These are phyloP conservation scores for Extremus antarcticus DNA, from an alignment of 495 filamentous ascomycete genomes.

Conservation along the genomic window DNA sequence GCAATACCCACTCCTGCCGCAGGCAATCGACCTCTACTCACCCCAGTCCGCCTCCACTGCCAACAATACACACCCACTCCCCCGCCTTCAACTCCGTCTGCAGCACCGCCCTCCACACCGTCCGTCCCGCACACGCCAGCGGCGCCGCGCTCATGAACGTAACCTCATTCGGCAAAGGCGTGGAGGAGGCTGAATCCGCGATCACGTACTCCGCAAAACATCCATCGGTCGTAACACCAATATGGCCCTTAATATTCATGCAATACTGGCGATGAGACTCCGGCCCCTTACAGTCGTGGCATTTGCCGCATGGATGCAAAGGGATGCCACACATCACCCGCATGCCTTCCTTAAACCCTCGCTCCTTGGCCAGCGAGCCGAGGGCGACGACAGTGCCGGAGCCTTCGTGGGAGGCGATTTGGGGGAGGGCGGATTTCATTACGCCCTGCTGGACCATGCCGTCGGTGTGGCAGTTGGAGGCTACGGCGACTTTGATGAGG, in stretches of 20 bases:
- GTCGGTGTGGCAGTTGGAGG: slow-evolving; percentile 53
- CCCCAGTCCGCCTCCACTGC: slow-evolving; percentile 48
- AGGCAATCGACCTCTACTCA: too few relatives aligned
- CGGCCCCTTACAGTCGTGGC: slow-evolving; percentile 37
- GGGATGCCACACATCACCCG: slow-evolving; percentile 40
- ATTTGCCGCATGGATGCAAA: slow-evolving; percentile 38
- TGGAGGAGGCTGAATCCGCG: slow-evolving; percentile 36
- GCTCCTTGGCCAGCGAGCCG: slow-evolving; percentile 30
- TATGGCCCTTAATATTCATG: slow-evolving; percentile 24
- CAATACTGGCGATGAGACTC: slow-evolving; percentile 41
- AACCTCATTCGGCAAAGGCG: slow-evolving; percentile 38
- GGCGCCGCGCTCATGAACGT: slow-evolving; percentile 42
- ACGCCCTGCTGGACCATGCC: slow-evolving; percentile 38
- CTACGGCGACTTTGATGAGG: slow-evolving; percentile 48
- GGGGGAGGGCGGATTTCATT: slow-evolving; percentile 36
- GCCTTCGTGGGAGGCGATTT: slow-evolving; percentile 49
- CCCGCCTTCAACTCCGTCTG: slow-evolving; percentile 36
- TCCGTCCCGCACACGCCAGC: slow-evolving; percentile 47
- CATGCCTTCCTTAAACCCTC: slow-evolving; percentile 38
- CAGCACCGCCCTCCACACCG: slow-evolving; percentile 41
- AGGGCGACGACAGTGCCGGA: slow-evolving; percentile 42
- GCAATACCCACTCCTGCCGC: too few relatives aligned
- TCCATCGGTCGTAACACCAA: slow-evolving; percentile 40
- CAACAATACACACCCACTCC: slow-evolving; percentile 42
- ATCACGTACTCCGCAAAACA: slow-evolving; percentile 44